These are phyloP conservation scores for Amaranthus hypochondriacus DNA, from an alignment of 148 eudicot species.

Conservation along the genomic window DNA sequence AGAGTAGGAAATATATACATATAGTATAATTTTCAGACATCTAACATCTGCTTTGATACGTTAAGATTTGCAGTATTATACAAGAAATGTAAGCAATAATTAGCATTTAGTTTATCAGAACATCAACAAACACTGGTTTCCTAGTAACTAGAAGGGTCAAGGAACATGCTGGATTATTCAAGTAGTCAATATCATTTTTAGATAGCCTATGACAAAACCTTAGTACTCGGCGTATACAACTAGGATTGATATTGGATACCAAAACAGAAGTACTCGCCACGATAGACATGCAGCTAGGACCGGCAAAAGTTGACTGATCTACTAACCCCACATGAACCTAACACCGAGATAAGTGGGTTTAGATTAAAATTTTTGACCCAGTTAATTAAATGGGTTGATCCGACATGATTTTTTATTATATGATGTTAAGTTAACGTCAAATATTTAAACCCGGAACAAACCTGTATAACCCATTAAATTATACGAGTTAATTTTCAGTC, in stretches of 20 bases:
- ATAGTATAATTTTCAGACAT: background rate
- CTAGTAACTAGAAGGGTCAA: background rate
- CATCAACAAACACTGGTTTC: background rate
- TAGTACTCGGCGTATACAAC: background rate
- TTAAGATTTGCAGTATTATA: background rate
- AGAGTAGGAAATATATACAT: background rate
- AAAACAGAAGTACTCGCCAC: background rate
- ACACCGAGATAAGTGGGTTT: no score
- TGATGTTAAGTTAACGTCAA: no score
- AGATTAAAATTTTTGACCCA: no score
- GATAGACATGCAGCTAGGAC: conserved; percentile 5
- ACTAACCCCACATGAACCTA: no score
- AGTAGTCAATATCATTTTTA: background rate
- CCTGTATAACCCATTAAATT: no score
- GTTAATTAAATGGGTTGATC: no score
- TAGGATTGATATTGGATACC: conserved; percentile 1
- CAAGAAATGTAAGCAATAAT: background rate
- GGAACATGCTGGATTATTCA: background rate
- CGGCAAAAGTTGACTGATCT: background rate
- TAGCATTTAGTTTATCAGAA: background rate
- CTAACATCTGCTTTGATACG: background rate
- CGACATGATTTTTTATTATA: no score
- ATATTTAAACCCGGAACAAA: no score
- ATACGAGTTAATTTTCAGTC: no score
- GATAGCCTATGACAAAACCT: background rate